Evolutionary conservation across 2,329 filamentous ascomycete genomes (phyloP), one percentile per base, ranked within the genome.

Genomic region (Aureobasidium subglaciale): DNA sequence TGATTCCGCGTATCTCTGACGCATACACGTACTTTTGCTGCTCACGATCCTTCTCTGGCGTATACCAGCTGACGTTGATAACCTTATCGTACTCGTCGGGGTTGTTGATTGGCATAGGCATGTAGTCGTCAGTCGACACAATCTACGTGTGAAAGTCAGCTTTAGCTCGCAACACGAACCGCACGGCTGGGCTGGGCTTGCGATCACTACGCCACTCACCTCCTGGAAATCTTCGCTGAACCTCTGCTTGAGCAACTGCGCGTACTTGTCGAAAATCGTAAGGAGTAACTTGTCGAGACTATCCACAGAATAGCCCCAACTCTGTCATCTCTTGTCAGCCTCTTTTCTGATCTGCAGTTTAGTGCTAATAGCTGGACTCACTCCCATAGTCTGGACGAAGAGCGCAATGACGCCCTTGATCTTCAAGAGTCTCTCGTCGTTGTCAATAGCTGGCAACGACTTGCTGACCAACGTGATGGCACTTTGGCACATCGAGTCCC

Each of bases 321-420:
- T 88, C 86, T 91, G 52, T 46, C 40, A 13, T 56, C n/a, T 37
- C 34, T n/a, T 11, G 35, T 37, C 37, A 65, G 65, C 40, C 13
- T 38, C 24, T 8, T 29, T 4, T 15, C n/a, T 4, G 7, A 4
- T 29, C n/a, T 34, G 1, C 11, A 11, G n/a, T 5, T 9, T 8
- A 9, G 35, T 52, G 16, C n/a, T 42, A 9, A 25, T 9, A 6
- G 4, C 4, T 30, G 3, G 11, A 65, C 79, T 66, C 70, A 88
- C 88, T 78, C 96, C 90, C 92, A 99, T 96, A 1, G 93, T 97
- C 67, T 99, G 89, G 64, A 97, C 95, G 68, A 99, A 99, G 13
- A 99, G 77, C 4, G 91, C 88, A 65, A 97, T 85, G 24, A 95
- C 82, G 42, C 90, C 90, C 71, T 99, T 99, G 65, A 96, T 91